A percentile compares a stretch with the other conserved stretches of the same genome.
Evolutionary conservation across 495 filamentous ascomycete genomes (phyloP).

Genomic region (Hypomontagnella monticulosa): DNA sequence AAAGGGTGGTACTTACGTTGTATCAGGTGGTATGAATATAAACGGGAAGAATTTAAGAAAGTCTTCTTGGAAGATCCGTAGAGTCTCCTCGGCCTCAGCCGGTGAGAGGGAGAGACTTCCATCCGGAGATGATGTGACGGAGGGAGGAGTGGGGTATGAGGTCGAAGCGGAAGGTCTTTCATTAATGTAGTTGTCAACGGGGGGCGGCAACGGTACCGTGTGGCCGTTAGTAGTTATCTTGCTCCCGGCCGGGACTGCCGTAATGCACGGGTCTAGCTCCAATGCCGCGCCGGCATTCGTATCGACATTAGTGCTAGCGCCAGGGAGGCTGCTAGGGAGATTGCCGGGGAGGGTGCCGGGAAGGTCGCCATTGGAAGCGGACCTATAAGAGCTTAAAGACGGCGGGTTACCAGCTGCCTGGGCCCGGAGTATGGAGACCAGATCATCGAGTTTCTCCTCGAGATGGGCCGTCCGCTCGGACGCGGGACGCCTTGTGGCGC

Average conservation of each 20-base stretch:
- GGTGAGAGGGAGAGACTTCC: slow-evolving; percentile 32
- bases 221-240: slow-evolving; percentile 11
- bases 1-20: slow-evolving; percentile 34
- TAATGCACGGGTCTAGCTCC: slow-evolving; percentile 25
- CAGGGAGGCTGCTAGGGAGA: background rate
- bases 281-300: slow-evolving; percentile 13
- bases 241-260: background rate
- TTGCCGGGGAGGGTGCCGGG: background rate
- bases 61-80: slow-evolving; percentile 41
- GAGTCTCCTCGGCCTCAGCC: slow-evolving; percentile 39
- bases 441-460: slow-evolving; percentile 58
- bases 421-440: slow-evolving; percentile 53
- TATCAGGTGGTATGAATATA: slow-evolving; percentile 41
- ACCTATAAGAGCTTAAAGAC: slow-evolving; percentile 7
- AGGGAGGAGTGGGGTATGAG: slow-evolving; percentile 39
- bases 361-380: slow-evolving; percentile 14
- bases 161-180: slow-evolving; percentile 15
- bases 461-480: slow-evolving; percentile 53
- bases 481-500: slow-evolving; percentile 37
- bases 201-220: slow-evolving; percentile 19
- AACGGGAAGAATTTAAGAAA: slow-evolving; percentile 49
- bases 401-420: slow-evolving; percentile 39
- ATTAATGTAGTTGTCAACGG: slow-evolving; percentile 4
- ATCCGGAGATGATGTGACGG: slow-evolving; percentile 33
- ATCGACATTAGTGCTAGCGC: slow-evolving; percentile 3